Evolutionary conservation across 2,329 filamentous ascomycete genomes (phyloP), one percentile per base, ranked within the genome.

Genomic region (Ceratocystis variospora): DNA sequence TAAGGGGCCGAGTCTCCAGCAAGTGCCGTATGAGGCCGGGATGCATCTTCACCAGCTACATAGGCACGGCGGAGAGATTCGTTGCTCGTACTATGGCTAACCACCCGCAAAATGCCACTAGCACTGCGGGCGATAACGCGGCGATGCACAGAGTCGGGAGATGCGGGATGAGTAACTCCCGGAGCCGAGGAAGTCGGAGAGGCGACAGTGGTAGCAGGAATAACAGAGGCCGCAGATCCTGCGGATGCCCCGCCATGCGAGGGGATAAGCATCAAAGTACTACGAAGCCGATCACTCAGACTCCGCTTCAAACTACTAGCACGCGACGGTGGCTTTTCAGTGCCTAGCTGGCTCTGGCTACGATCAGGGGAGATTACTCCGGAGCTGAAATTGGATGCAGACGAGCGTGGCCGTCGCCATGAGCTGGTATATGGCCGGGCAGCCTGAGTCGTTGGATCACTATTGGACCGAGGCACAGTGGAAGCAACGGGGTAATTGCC

Each of bases 181-280:
- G 46, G 17, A n/a, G 46, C 6, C 2, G 46, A 22, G 19, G 46
- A 19, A 48, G 46, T 48, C 37, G 37, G 12, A 41, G 37, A 19
- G 46, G 46, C n/a, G 46, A 22, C 46, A 69, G 70, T 65, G 41
- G 72, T 41, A 71, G 46, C 8, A 19, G 62, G 76, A 73, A 53
- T 76, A 31, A 44, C 50, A 3, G 63, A 45, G n/a, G 50, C 33
- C 22, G 33, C 25, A 6, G 63, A 65, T 10, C 37, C 61, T 19
- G 59, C 71, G 37, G 76, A 75, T 28, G 79, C 75, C 61, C 78
- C 74, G 59, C 78, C 74, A 2, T 76, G 75, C n/a, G 78, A 70
- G 0, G 84, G 83, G 61, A 86, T 71, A 33, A 86, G 84, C 12
- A 83, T 79, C 75, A 87, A 85, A 0, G 83, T 86, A 45, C 78